Conservation (phyloP, 2,329 filamentous ascomycete genomes). For the Sporothrix humicola region DNA sequence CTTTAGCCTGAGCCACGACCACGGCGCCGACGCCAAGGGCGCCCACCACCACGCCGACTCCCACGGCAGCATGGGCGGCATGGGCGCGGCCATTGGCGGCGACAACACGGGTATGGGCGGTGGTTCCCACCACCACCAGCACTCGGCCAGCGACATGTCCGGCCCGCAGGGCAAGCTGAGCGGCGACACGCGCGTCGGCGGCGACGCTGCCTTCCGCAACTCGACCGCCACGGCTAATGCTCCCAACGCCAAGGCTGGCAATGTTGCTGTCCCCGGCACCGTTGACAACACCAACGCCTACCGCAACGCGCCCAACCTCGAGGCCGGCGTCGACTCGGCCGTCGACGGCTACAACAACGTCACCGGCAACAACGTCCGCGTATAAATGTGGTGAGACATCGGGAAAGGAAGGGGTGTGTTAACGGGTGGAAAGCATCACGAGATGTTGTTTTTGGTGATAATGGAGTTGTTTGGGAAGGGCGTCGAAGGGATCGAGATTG, state of each 20-base stretch:
- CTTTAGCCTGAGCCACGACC: conserved; percentile 48
- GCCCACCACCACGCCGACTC: background rate
- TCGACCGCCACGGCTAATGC: background rate
- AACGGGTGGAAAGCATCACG: no score
- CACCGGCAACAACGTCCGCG: background rate
- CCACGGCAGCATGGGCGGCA: conserved; percentile 18
- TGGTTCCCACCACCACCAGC: conserved; percentile 17
- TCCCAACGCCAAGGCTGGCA: background rate
- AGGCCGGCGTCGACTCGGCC: conserved; percentile 12
- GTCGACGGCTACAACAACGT: background rate
- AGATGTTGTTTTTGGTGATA: background rate
- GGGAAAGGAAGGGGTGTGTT: background rate
- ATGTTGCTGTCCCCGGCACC: background rate
- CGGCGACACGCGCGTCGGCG: conserved; percentile 33
- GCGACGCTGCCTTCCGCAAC: background rate
- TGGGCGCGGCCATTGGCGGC: background rate
- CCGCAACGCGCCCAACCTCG: conserved; percentile 27
- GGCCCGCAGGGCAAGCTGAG: conserved; percentile 33
- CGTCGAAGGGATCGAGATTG: background rate
- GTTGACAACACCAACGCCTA: conserved; percentile 17
- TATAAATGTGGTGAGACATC: background rate
- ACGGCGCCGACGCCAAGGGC: background rate
- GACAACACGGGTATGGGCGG: background rate
- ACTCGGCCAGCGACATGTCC: conserved; percentile 26
- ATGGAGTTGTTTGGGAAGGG: conserved; percentile 48